Conservation (phyloP, 345 rosid genomes). For the Mangifera indica region DNA sequence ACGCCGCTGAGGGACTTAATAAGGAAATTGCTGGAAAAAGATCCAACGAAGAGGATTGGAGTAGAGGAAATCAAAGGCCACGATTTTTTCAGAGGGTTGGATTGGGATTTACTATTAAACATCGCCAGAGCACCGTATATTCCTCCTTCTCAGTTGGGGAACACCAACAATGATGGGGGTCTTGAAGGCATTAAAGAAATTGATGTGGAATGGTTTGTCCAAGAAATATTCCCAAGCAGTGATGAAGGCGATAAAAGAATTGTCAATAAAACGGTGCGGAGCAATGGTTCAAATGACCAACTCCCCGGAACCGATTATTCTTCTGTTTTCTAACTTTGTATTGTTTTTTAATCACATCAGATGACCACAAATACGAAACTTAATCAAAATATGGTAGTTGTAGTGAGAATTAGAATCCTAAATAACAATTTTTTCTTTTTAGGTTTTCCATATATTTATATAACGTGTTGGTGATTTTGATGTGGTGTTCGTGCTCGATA, state of each 20-base stretch:
- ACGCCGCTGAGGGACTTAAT: slow-evolving; percentile 72
- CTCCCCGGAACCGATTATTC: slow-evolving; percentile 23
- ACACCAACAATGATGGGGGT: slow-evolving; percentile 13
- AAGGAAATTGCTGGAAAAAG: slow-evolving; percentile 55
- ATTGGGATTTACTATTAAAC: slow-evolving; percentile 54
- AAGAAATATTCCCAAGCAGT: slow-evolving; percentile 35
- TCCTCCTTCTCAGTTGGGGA: slow-evolving; percentile 32
- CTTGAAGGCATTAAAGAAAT: slow-evolving; percentile 25
- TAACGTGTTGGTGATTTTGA: too few species aligned
- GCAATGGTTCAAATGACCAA: slow-evolving; percentile 15
- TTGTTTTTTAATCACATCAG: not conserved
- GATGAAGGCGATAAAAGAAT: slow-evolving; percentile 2
- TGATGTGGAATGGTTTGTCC: slow-evolving; percentile 68
- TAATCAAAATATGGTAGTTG: too few species aligned
- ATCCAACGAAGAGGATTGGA: slow-evolving; percentile 58
- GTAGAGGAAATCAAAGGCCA: slow-evolving; percentile 66
- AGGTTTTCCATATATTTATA: too few species aligned
- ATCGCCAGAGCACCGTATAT: slow-evolving; percentile 70
- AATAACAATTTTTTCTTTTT: too few species aligned
- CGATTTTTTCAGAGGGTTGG: slow-evolving; percentile 54
- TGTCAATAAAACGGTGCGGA: slow-evolving; percentile 15
- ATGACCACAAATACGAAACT: too few species aligned
- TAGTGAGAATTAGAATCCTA: too few species aligned
- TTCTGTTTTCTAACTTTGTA: slow-evolving; percentile 37
- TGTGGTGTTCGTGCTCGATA: too few species aligned